These are phyloP conservation scores for Lactarius hatsudake DNA, from an alignment of 768 basidiomycete genomes.

Conservation along the genomic window DNA sequence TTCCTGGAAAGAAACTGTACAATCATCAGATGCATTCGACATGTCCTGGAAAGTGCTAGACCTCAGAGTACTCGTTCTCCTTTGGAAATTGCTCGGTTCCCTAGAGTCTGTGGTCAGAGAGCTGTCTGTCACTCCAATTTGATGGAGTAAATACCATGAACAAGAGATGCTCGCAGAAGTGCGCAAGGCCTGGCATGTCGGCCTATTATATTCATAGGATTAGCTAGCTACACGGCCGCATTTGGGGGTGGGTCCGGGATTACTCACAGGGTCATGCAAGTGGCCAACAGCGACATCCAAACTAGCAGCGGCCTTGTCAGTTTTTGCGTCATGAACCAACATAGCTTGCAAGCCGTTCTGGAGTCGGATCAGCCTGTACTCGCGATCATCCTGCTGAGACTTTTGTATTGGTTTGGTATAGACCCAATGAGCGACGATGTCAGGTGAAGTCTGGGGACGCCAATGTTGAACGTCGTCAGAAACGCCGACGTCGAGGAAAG, in stretches of 20 bases:
- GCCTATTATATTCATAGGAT: conserved; percentile 40
- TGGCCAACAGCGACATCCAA: conserved; percentile 95
- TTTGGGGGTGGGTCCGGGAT: not conserved
- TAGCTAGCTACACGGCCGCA: not conserved
- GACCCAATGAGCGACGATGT: conserved; percentile 39
- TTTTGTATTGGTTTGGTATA: conserved; percentile 63
- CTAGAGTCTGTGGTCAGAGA: conserved; percentile 36
- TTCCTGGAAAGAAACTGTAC: conserved; percentile 71
- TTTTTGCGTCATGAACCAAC: conserved; percentile 75
- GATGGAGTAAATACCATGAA: conserved; percentile 71
- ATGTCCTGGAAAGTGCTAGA: conserved; percentile 31
- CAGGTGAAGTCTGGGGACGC: conserved; percentile 10
- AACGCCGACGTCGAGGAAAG: not conserved
- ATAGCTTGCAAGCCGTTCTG: conserved; percentile 87
- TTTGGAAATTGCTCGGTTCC: conserved; percentile 80
- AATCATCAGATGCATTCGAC: conserved; percentile 17
- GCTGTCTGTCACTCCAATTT: not conserved
- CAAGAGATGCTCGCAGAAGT: conserved; percentile 93
- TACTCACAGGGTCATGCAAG: conserved; percentile 82
- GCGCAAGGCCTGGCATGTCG: conserved; percentile 90
- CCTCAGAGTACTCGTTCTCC: conserved; percentile 95
- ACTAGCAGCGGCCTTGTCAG: conserved; percentile 94
- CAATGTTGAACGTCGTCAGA: conserved; percentile 24
- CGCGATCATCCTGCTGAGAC: conserved; percentile 73
- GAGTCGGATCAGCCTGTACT: conserved; percentile 79